Conservation (phyloP, 2,329 filamentous ascomycete species). For the Amauroascus niger region DNA sequence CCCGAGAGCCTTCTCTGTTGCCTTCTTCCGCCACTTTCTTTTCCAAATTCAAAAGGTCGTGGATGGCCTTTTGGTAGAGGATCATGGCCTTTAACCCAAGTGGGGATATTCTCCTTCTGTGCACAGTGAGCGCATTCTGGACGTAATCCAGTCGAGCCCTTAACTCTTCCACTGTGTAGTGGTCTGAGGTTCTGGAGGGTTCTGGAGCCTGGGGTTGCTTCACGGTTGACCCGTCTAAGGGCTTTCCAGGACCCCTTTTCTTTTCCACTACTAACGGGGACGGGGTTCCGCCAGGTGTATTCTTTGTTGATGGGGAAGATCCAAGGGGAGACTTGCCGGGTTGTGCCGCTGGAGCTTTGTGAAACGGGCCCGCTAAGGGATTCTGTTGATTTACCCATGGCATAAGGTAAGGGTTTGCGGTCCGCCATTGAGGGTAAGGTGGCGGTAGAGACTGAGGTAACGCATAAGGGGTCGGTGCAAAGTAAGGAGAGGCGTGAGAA, state of each 20-base stretch:
- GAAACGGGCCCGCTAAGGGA: too few species aligned
- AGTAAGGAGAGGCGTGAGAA: too few species aligned
- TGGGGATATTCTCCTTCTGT: neutral
- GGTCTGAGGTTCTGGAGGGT: neutral
- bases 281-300: neutral
- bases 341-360: neutral
- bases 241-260: neutral
- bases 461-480: too few species aligned
- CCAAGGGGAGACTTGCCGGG: neutral
- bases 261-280: neutral
- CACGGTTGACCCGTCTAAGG: neutral
- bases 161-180: neutral
- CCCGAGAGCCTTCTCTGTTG: neutral
- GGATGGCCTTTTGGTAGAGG: neutral
- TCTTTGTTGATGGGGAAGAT: neutral
- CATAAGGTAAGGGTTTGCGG: too few species aligned
- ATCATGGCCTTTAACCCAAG: neutral
- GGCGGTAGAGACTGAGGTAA: too few species aligned
- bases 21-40: neutral
- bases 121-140: neutral
- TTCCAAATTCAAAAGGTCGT: neutral
- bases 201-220: neutral
- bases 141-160: neutral
- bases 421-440: too few species aligned
- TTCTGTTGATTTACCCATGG: too few species aligned